Evolutionary conservation across 108 stramenopile species (phyloP).

Genomic region (Conticribra weissflogii): DNA sequence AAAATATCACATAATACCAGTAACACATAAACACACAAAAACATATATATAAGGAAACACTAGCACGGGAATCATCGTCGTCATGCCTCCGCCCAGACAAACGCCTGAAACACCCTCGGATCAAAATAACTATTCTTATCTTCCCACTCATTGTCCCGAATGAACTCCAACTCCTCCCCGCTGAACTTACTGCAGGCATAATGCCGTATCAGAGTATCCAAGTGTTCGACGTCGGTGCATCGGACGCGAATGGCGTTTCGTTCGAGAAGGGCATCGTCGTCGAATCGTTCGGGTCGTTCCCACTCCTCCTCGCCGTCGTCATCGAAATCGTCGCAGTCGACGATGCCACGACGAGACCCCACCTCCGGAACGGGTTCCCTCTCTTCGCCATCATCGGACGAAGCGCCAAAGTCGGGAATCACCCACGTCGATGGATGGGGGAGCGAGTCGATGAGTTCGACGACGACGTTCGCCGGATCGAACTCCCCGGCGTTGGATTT

Average conservation of each 20-base stretch:
- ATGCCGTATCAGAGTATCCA: conserved; percentile 47
- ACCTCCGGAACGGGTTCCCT: no score
- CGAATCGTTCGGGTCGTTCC: neutral
- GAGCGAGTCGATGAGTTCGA: conserved; percentile 57
- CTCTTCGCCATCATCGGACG: no score
- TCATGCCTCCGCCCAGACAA: conserved; percentile 58
- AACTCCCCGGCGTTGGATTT: neutral
- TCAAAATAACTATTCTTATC: conserved; percentile 66
- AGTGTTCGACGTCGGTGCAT: conserved; percentile 48
- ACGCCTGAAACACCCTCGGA: conserved; percentile 79
- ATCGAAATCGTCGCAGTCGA: no score
- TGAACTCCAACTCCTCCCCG: conserved; percentile 48
- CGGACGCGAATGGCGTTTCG: conserved; percentile 46
- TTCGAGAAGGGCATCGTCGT: conserved; percentile 5
- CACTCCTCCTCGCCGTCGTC: conserved; percentile 7
- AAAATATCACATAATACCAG: no score
- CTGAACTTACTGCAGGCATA: conserved; percentile 66
- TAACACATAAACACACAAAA: no score
- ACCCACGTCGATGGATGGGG: conserved; percentile 40
- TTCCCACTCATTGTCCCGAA: conserved; percentile 59
- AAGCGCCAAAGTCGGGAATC: no score
- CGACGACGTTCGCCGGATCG: conserved; percentile 11
- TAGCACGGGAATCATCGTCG: neutral
- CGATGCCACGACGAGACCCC: no score
- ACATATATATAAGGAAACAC: neutral